phyloP scores from a whole-genome alignment of 2,329 filamentous ascomycete genomes.

The Didymellaceae sp. region DNA sequence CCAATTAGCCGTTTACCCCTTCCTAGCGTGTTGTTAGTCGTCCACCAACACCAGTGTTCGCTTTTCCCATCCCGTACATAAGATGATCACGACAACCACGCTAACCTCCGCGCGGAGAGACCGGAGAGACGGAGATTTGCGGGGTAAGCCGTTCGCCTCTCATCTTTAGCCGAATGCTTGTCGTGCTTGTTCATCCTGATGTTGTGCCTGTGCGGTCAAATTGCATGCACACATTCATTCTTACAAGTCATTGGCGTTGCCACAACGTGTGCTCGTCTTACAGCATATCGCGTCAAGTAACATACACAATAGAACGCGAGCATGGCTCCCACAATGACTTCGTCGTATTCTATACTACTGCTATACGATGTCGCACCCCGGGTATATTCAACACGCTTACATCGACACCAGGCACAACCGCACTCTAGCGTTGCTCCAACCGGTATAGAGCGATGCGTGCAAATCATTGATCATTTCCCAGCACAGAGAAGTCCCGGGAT shows the following conservation, averaged over 20 bases:
- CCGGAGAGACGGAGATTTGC: slow-evolving; percentile 9
- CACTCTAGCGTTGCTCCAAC: background rate
- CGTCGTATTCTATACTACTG: no score
- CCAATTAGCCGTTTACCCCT: slow-evolving; percentile 19
- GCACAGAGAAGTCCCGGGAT: slow-evolving; percentile 10
- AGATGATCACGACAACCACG: background rate
- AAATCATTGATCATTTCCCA: slow-evolving; percentile 1
- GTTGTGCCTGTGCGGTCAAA: no score
- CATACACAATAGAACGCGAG: no score
- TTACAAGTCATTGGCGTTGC: no score
- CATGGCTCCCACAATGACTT: no score
- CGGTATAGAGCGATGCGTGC: slow-evolving; percentile 3
- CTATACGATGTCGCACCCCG: background rate
- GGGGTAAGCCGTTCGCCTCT: slow-evolving; percentile 5
- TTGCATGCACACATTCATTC: no score
- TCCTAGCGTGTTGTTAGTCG: background rate
- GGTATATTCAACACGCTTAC: slow-evolving; percentile 3
- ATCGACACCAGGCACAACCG: slow-evolving; percentile 9
- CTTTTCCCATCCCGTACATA: background rate
- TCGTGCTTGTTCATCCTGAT: background rate
- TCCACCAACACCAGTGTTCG: background rate
- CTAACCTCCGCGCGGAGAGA: slow-evolving; percentile 13
- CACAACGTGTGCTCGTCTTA: no score
- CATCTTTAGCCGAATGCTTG: slow-evolving; percentile 4
- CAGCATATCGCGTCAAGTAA: no score